Base-by-base conservation (phyloP, 805 yeast species). In the Hanseniaspora lindneri region DNA sequence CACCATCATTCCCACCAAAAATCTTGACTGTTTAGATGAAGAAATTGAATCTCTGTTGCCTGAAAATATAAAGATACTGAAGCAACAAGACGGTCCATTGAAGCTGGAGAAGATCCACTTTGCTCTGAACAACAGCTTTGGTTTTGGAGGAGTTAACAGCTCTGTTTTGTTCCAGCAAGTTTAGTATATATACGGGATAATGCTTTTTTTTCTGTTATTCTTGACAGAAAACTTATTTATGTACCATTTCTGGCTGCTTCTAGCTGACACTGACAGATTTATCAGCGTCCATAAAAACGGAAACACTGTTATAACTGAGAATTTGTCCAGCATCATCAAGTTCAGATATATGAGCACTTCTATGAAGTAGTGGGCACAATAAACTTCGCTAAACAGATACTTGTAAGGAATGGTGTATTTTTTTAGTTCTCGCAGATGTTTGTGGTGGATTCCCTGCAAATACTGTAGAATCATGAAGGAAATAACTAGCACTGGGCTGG, bases 91-190 rank as follows among this genome's bases (percentile, higher is more conserved):
- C 29, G 41, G 37, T 2, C 14, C 29, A 16, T 79, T 81, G 6
- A 72, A 75, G 1, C 58, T 66, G 39, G 67, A 61, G 21, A 56
- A 61, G 2, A 60, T 83, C 3, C 57, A 72, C 3, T 71, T 74
- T 54, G 96, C 89, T 0, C 53, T 92, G 56, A 76, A 86, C 41
- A 92, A 92, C 59, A 85, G 96, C 56, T 89, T 94, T 66, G 99
- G 98, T 0, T 92, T 92, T 66, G 99, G 99, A 7, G 99, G 99
- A 8, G 85, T 94, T 4, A 92, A 92, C 62, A 80, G 94, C 6
- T 73, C 94, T 2, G 58, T 92, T 2, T 70, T 79, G 39, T 74
- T 80, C 17, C 29, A 20, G 21, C 29, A 69, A 64, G 52, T 64
- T 53, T 40, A 41, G 10, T 30, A 13, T 5, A 32, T 13, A 32